Conservation (phyloP, 2,329 filamentous ascomycete species). For the Ophiostoma ulmi region DNA sequence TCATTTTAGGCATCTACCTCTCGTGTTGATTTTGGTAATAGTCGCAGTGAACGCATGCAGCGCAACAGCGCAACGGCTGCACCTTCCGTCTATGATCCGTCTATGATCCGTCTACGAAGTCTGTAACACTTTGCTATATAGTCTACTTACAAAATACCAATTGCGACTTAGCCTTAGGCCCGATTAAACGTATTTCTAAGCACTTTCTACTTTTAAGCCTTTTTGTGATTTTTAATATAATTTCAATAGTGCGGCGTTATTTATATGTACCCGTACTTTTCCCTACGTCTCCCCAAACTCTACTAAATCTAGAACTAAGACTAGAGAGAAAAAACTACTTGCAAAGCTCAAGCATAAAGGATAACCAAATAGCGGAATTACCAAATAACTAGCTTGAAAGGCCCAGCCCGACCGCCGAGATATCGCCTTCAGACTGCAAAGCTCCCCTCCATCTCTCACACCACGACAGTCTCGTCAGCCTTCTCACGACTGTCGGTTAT, state of each 20-base stretch:
- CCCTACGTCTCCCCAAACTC: not conserved
- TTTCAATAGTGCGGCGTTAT: not conserved
- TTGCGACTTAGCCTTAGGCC: not conserved
- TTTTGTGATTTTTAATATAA: not conserved
- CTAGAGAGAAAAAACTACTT: constrained; percentile 5
- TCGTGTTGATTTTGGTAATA: not conserved
- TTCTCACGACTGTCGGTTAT: not conserved
- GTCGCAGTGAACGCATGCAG: not conserved
- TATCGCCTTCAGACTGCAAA: constrained; percentile 7
- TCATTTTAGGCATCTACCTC: no score
- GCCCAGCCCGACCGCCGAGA: not conserved
- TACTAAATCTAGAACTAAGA: not conserved
- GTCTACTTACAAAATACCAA: not conserved
- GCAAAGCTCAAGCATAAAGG: not conserved
- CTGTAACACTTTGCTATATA: not conserved
- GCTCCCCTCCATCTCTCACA: not conserved
- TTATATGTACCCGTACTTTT: constrained; percentile 8
- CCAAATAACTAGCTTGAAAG: constrained; percentile 6
- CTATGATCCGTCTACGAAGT: not conserved
- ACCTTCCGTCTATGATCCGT: not conserved
- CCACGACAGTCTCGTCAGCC: not conserved
- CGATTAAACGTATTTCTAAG: constrained; percentile 8
- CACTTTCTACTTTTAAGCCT: not conserved
- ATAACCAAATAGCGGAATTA: not conserved
- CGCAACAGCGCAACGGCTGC: not conserved